Conservation (phyloP, 148 eudicot genomes). For the Dysphania ambrosioides region DNA sequence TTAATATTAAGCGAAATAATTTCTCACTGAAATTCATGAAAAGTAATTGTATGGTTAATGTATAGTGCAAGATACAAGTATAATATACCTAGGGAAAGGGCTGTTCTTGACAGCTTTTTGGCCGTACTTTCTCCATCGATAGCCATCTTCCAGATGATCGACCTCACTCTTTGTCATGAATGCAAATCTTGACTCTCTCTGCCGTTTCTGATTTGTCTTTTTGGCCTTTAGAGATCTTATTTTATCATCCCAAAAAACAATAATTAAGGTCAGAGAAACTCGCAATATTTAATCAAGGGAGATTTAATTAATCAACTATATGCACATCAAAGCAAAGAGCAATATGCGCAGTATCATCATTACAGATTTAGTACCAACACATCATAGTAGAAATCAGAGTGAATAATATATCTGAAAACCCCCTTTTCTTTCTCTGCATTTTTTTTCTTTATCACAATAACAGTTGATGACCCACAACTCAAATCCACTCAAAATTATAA, state of each 20-base stretch:
- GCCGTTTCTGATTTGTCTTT: conserved; percentile 49
- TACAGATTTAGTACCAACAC: conserved; percentile 23
- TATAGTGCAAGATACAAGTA: not conserved
- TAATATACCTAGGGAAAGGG: conserved; percentile 74
- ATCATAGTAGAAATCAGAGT: conserved; percentile 10
- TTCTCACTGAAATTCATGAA: conserved; percentile 18
- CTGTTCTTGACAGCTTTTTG: conserved; percentile 91
- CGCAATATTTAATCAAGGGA: not conserved
- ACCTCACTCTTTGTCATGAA: conserved; percentile 96
- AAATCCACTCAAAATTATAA: conserved; percentile 13
- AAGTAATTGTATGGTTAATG: not conserved
- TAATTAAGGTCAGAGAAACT: not conserved
- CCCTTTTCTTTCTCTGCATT: not conserved
- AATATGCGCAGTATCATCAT: conserved; percentile 1
- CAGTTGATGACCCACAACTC: conserved; percentile 15
- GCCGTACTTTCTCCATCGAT: conserved; percentile 92
- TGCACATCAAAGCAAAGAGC: conserved; percentile 13
- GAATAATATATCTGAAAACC: not conserved
- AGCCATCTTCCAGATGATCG: conserved; percentile 95
- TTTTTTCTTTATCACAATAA: not conserved
- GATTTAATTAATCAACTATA: not conserved
- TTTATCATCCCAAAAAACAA: not conserved
- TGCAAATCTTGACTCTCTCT: conserved; percentile 67
- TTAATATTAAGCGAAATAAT: not conserved
- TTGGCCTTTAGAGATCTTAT: conserved; percentile 39